Base-by-base conservation (phyloP, 129 eudicot genomes). In the Tagetes erecta region DNA sequence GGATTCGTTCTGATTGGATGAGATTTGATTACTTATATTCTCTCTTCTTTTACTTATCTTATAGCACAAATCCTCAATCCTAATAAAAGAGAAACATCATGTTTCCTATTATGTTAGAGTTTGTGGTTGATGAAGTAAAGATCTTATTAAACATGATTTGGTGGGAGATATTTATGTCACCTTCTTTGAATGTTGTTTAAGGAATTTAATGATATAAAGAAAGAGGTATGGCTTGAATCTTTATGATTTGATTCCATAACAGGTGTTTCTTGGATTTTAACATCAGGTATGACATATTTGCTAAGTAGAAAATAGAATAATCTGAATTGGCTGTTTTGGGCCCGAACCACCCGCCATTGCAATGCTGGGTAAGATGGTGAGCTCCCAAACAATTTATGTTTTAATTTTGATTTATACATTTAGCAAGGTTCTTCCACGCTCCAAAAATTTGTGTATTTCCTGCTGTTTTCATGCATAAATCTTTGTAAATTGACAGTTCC, bases 211-310 rank as follows among this genome's bases (percentile, higher is more conserved):
- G 10, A 9, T 39, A 71, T 56, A n/a, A 55, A 53, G 10, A 40
- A 71, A 58, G 2, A 11, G 14, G 69, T 2, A 41, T 69, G 62
- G 27, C 59, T 14, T n/a, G 70, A 36, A 73, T 73, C 58, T 60
- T 31, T 44, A 45, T 73, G 70, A 6, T 73, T 59, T n/a, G 59
- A 34, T 60, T 40, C 20, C 11, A 60, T 73, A 73, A 60, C 71
- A 36, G 64, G 40, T 47, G 14, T 63, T 6, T 55, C 63, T 64
- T 47, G 79, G 72, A 63, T 14, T 51, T 27, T 71, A 71, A 53
- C 34, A 37, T 49, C 20, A 55, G 67, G 30, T 55, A 2, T 38
- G 40, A 62, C 38, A 74, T 37, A 51, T 64, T 63, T 64, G 39
- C 51, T 52, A 71, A 53, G 76, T 41, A 53, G 66, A 12, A 33